Evolutionary conservation across 768 basidiomycete genomes (phyloP), one percentile per base, ranked within the genome.

Genomic region (Russula sp.): DNA sequence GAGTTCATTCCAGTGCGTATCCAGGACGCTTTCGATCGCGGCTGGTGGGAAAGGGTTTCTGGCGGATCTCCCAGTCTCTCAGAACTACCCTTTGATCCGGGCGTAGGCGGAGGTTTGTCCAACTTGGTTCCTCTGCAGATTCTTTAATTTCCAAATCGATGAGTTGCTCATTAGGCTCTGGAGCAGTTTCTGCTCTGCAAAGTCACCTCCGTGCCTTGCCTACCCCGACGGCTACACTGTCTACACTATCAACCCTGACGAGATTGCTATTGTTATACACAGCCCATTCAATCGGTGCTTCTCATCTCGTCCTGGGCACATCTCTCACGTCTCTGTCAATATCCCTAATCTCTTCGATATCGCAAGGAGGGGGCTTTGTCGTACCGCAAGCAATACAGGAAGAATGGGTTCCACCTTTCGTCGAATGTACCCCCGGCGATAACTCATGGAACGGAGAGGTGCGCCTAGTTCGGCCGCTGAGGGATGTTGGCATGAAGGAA

Each of bases 251-350:
- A 50, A 81, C 75, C 18, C 76, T 93, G 14, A 79, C 79, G 57
- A 83, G 89, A 20, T 74, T 91, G n/a, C 77, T 94, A 13, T 77
- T 92, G 31, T 75, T 91, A 18, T 79, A 89, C 67, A 85, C 87
- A 0, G 85, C 91, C 5, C 73, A 75, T 31, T 77, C 79, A 1
- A 80, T 76, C 4, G 71, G 73, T 4, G 84, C 84, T n/a, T 91
- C 91, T 0, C 90, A 93, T 71, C 77, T 93, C 16, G 77, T 92
- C 14, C 79, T 92, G 13, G 91, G 91, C 65, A 87, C 89, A 14
- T 86, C 85, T 2, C 75, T 91, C n/a, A 92, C 91, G 1, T 84
- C 86, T 0, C 76, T 93, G 0, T 89, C 91, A 0, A 80, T 92
- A 37, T 82, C 83, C 22, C 74, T 92, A 22, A 87, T 92, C 61